Base-by-base conservation (phyloP, 148 eudicot genomes). In the Vaccinium darrowii region DNA sequence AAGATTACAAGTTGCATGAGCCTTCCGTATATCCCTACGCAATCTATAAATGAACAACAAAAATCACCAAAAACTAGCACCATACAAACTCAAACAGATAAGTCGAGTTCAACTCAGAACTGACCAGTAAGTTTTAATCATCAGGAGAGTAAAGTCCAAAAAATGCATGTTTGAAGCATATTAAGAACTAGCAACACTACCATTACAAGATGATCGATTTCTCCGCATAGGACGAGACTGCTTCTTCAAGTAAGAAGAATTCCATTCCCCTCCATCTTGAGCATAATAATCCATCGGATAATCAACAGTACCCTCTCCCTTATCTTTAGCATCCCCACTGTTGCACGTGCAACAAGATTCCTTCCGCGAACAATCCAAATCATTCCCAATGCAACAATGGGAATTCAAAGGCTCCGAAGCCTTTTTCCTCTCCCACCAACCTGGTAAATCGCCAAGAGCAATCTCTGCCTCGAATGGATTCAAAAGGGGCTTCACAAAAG, bases 261-360 rank as follows among this genome's bases (percentile, higher is more conserved):
- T 96, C 98, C 98, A 96, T 49, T 91, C 94, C 81, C 98, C 99
- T 36, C 99, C 99, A 90, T 96, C 98, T 86, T 92, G 99, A 47
- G 98, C 93, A 88, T 96, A 96, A 82, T 96, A 96, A 78, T 96
- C 99, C 99, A 96, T 96, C 4, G 99, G 94, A 89, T 96, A 96
- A 86, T 93, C 97, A 39, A 84, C 89, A 79, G 63, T 90, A 72
- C 51, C 80, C 36, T 80, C 92, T 72, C 56, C 84, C 58, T 56
- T 81, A 7, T 82, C 87, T 47, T 85, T 85, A 53, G 14, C 80
- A 82, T n/a, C 87, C 23, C 78, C 92, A 79, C 87, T 73, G 84
- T 82, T 85, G 87, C 92, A 82, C 36, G 62, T 84, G 84, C 98
- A 93, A 84, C 91, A 86, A 10, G 83, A 90, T 78, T 88, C 94